Evolutionary conservation across 352 stramenopile genomes (phyloP), one percentile per base, ranked within the genome.

Genomic region (Phytophthora cactorum): DNA sequence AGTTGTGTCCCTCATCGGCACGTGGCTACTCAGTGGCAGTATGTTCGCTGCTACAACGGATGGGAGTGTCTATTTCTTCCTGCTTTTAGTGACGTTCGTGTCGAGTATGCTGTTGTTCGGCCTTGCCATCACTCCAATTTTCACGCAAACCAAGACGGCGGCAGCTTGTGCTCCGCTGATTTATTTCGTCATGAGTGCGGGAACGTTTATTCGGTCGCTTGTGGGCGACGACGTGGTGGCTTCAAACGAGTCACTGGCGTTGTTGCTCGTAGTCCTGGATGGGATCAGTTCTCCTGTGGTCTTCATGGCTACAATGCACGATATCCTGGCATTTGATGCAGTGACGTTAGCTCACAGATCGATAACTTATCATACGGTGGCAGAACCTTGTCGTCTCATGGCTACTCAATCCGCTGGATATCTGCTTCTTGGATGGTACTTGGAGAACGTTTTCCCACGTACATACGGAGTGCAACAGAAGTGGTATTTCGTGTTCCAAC

Each of bases 401-500:
- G 36, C 89, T 8, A 7, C 86, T 3, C 96, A 99, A 66, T 88
- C 81, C 29, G 27, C 91, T 25, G 75, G 94, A 6, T 98, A 98
- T 59, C 62, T 93, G 22, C 36, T 98, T 10, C 73, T 99, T 8
- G 96, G 90, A 3, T 97, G 84, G 82, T 99, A 99, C 72, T 77
- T 99, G 17, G 95, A 98, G 62, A 89, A 96, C 41, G 92, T 98
- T 1, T 88, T 98, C 36, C 96, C 96, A 14, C 83, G 86, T 9
- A 87, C 97, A 14, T 97, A 96, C 52, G 96, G 96, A 17, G 90
- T 97, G 46, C 82, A 89, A 39, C 75, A 89, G 27, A 95, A 89
- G n/a, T 98, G 92, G 88, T 97, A 98, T 77, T 99, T 99, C 62
- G 63, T 96, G 1, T 71, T 98, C 14, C 78, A 86, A 47, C 77